Evolutionary conservation across 2,329 filamentous ascomycete species (phyloP), one percentile per base, ranked within the genome.

Genomic region (Claviceps paspali): DNA sequence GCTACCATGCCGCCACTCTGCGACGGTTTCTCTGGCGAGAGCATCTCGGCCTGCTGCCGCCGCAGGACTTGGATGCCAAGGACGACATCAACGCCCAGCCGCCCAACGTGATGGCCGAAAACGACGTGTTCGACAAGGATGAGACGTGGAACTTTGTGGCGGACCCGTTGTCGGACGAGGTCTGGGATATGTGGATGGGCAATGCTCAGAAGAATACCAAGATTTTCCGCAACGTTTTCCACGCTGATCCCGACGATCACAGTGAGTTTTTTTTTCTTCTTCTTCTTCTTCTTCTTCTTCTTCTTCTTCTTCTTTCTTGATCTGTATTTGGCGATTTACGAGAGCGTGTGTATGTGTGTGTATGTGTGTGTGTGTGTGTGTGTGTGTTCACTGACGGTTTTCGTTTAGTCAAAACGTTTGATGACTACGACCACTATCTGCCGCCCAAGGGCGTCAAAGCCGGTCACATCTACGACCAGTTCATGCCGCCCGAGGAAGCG

Each of bases 1-100:
- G 82, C n/a, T 77, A 78, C 41, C 86, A 91, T 50, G 87, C 85
- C 0, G 71, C 82, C 3, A 86, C 83, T 0, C 67, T 95, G 4
- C 72, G 87, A 32, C 73, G 83, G 14, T 83, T 82, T 48, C 70
- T 95, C 6, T 93, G 85, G 82, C 77, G 86, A 31, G 88, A 95
- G 59, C 88, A 96, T 54, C 64, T 95, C 10, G 88, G 88, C 1
- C 66, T 95, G 3, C 59, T 95, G 2, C 76, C 71, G 4, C 70
- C 82, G 0, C 85, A 95, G 53, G 65, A 77, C 14, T 66, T 79
- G 41, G 72, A 85, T 47, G 80, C 72, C 2, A 62, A 58, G 5
- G 58, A 76, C 4, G 81, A 88, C 44, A 66, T 73, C 23, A 87
- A 87, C 47, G 81, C 82, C 0, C 75, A 78, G 49, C 82, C 82